phyloP scores from a whole-genome alignment of 2,329 filamentous ascomycete genomes.

The Cladorrhinum sp. region DNA sequence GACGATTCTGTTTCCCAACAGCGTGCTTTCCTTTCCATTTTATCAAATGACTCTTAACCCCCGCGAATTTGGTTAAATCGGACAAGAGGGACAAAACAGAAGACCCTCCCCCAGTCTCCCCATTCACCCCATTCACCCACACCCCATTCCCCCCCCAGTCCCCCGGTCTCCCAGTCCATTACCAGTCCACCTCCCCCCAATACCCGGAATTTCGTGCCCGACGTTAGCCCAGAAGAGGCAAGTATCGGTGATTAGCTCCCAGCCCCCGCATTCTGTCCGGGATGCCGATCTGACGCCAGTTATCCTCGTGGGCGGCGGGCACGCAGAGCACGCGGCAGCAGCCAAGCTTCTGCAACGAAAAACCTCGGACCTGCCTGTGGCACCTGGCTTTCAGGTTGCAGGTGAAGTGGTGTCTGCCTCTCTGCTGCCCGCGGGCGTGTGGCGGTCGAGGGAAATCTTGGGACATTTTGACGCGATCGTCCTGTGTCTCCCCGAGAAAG shows the following conservation, averaged over 20 bases:
- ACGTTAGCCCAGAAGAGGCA: conserved; percentile 24
- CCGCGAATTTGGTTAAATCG: conserved; percentile 16
- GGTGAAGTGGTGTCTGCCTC: conserved; percentile 4
- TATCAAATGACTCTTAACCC: neutral
- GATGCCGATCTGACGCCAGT: conserved; percentile 27
- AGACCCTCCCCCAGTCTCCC: neutral
- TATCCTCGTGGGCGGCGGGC: conserved; percentile 18
- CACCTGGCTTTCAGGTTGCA: neutral
- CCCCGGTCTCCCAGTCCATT: neutral
- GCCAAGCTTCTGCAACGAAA: conserved; percentile 17
- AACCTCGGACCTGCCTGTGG: conserved; percentile 17
- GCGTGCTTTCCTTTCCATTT: neutral
- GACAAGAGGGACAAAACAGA: neutral
- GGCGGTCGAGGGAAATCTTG: neutral
- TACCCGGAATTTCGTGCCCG: conserved; percentile 26
- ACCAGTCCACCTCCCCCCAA: conserved; percentile 9
- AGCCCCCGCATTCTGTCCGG: conserved; percentile 30
- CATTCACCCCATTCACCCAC: too few species aligned
- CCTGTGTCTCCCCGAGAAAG: neutral
- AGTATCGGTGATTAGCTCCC: conserved; percentile 29
- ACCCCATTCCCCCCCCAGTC: too few species aligned
- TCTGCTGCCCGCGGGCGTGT: neutral
- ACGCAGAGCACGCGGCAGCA: conserved; percentile 4
- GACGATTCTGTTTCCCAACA: neutral
- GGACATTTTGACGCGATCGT: conserved; percentile 14